phyloP scores from a whole-genome alignment of 1,284 basidiomycete species.

The Puccinia coronata region DNA sequence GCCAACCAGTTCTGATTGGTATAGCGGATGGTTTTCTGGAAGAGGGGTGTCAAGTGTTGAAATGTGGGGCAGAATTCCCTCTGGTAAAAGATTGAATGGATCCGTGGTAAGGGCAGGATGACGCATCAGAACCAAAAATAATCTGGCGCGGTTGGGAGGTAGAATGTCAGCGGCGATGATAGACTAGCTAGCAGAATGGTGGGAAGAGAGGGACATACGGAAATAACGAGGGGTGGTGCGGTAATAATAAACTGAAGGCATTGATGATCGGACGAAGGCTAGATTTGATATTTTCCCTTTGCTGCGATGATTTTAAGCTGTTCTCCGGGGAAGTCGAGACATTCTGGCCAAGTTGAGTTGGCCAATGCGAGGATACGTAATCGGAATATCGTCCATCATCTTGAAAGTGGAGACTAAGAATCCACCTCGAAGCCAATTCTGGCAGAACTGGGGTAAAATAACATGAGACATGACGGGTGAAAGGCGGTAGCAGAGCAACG shows the following conservation, averaged over 20 bases:
- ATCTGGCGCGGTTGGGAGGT: slow-evolving; percentile 3
- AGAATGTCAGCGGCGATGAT: neutral
- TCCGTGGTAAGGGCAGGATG: slow-evolving; percentile 44
- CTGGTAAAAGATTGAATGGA: slow-evolving; percentile 41
- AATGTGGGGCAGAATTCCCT: neutral
- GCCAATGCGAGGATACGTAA: slow-evolving; percentile 20
- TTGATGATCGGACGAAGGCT: slow-evolving; percentile 23
- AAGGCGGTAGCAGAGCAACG: slow-evolving; percentile 33
- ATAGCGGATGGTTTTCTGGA: slow-evolving; percentile 26
- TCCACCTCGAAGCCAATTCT: slow-evolving; percentile 42
- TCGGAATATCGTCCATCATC: slow-evolving; percentile 17
- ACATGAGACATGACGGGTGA: slow-evolving; percentile 29
- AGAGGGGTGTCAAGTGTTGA: neutral
- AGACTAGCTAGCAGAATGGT: neutral
- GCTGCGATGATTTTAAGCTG: neutral
- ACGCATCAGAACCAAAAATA: slow-evolving; percentile 35
- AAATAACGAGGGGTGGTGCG: slow-evolving; percentile 35
- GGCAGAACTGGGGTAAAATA: slow-evolving; percentile 40
- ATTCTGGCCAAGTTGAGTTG: neutral
- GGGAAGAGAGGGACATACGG: slow-evolving; percentile 10
- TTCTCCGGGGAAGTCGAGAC: neutral
- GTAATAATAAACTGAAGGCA: slow-evolving; percentile 39
- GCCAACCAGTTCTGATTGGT: slow-evolving; percentile 9
- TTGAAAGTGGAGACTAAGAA: slow-evolving; percentile 7
- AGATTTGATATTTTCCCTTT: slow-evolving; percentile 23